Evolutionary conservation across 805 yeast species (phyloP).

Genomic region (Yarrowia bubula): DNA sequence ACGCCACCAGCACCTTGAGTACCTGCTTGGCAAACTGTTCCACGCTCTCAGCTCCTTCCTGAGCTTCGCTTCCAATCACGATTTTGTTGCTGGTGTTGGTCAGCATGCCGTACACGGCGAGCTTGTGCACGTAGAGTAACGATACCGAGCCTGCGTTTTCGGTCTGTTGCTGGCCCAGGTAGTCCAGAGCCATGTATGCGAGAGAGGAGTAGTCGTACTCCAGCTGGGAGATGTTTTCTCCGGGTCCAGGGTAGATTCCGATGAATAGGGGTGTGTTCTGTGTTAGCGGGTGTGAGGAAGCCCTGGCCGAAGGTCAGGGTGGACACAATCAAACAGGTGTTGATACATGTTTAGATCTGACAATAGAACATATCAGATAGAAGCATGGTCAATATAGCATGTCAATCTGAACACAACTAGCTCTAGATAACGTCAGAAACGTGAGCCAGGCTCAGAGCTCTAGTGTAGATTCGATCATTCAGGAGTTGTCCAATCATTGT

Average conservation of each 20-base stretch:
- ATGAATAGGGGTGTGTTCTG: slow-evolving; percentile 23
- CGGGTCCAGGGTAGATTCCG: slow-evolving; percentile 21
- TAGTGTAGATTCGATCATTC: too few species aligned
- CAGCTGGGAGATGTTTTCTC: slow-evolving; percentile 1
- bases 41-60: slow-evolving; percentile 28
- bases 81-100: slow-evolving; percentile 39
- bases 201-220: slow-evolving; percentile 24
- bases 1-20: slow-evolving; percentile 17
- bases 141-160: slow-evolving; percentile 1
- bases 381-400: not conserved
- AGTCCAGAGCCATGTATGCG: slow-evolving; percentile 27
- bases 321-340: too few species aligned
- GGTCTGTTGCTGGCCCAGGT: slow-evolving; percentile 13
- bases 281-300: not conserved
- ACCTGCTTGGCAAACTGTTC: slow-evolving; percentile 12
- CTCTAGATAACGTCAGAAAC: too few species aligned
- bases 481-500: too few species aligned
- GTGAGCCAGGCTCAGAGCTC: too few species aligned
- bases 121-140: slow-evolving; percentile 10
- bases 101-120: slow-evolving; percentile 41
- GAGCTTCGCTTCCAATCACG: slow-evolving; percentile 38
- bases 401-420: too few species aligned
- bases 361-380: not conserved
- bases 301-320: too few species aligned
- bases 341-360: too few species aligned